These are phyloP conservation scores for Eremochloa ophiuroides DNA, from an alignment of 176 grass and related monocot genomes.

Conservation along the genomic window DNA sequence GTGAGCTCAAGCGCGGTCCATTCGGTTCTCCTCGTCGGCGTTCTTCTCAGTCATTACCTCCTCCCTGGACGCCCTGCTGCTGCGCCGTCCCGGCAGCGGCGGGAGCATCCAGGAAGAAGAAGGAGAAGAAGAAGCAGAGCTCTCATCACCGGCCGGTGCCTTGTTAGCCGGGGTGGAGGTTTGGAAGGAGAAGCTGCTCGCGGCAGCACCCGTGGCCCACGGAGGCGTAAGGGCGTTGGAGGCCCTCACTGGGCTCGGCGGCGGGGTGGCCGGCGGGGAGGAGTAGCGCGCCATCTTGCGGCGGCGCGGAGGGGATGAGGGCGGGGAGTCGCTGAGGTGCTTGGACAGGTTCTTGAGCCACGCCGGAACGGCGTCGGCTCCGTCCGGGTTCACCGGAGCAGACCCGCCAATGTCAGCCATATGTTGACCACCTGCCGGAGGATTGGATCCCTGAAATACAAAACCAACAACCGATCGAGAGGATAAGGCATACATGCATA, in stretches of 20 bases:
- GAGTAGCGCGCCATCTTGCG: not conserved
- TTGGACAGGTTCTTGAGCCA: constrained; percentile 55
- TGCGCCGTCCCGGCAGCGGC: constrained; percentile 20
- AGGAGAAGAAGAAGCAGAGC: not conserved
- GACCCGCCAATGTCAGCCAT: constrained; percentile 33
- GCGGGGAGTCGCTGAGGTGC: not conserved
- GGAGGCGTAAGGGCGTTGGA: constrained; percentile 4
- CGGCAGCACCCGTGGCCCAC: not conserved
- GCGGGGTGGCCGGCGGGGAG: not conserved
- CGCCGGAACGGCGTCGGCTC: not conserved
- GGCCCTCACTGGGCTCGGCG: not conserved
- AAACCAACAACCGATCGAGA: not conserved
- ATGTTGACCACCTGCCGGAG: constrained; percentile 2
- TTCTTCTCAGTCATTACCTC: constrained; percentile 50
- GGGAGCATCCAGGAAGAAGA: constrained; percentile 41
- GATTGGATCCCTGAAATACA: constrained; percentile 53
- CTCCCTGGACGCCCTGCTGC: constrained; percentile 50
- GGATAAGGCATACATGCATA: too few species aligned
- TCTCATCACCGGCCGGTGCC: not conserved
- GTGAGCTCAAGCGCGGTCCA: constrained; percentile 16
- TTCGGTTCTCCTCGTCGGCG: constrained; percentile 48
- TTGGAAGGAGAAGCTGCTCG: not conserved
- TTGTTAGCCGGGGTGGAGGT: constrained; percentile 19
- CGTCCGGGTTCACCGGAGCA: constrained; percentile 11
- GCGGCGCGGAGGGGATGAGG: not conserved